These are phyloP conservation scores for Quercus engelmannii DNA, from an alignment of 306 rosid species.

Conservation along the genomic window DNA sequence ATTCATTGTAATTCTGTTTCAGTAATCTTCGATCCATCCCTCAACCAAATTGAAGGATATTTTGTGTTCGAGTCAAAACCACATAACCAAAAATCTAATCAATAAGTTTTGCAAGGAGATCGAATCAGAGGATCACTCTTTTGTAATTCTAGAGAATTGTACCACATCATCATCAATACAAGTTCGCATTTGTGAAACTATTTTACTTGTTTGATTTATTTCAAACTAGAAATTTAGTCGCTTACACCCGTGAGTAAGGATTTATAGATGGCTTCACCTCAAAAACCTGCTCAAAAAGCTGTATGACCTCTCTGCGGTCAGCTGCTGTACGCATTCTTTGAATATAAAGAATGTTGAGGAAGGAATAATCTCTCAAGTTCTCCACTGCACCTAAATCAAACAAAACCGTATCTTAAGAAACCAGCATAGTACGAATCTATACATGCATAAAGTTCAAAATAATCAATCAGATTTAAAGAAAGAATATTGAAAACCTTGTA, in stretches of 20 bases:
- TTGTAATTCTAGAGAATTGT: too few relatives aligned
- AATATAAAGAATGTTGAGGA: constrained; percentile 19
- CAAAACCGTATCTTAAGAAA: constrained; percentile 21
- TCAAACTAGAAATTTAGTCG: too few relatives aligned
- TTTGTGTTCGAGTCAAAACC: too few relatives aligned
- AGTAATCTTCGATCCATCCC: too few relatives aligned
- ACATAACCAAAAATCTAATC: too few relatives aligned
- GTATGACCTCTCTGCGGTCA: constrained; percentile 74
- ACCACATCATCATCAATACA: too few relatives aligned
- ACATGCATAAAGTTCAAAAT: neutral
- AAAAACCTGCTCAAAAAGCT: constrained; percentile 64
- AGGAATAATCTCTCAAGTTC: constrained; percentile 27
- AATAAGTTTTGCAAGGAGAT: too few relatives aligned
- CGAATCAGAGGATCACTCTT: too few relatives aligned
- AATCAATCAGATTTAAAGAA: constrained; percentile 2
- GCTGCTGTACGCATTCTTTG: constrained; percentile 87
- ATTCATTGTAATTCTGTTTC: too few relatives aligned
- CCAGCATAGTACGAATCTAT: neutral
- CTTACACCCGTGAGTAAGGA: constrained; percentile 75
- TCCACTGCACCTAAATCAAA: constrained; percentile 37
- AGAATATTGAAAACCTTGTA: constrained; percentile 50
- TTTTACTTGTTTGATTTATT: too few relatives aligned
- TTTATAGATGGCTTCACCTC: constrained; percentile 52
- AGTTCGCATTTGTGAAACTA: too few relatives aligned
- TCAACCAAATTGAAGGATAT: too few relatives aligned